Base-by-base conservation (phyloP, 306 rosid genomes). In the Arachis stenosperma region DNA sequence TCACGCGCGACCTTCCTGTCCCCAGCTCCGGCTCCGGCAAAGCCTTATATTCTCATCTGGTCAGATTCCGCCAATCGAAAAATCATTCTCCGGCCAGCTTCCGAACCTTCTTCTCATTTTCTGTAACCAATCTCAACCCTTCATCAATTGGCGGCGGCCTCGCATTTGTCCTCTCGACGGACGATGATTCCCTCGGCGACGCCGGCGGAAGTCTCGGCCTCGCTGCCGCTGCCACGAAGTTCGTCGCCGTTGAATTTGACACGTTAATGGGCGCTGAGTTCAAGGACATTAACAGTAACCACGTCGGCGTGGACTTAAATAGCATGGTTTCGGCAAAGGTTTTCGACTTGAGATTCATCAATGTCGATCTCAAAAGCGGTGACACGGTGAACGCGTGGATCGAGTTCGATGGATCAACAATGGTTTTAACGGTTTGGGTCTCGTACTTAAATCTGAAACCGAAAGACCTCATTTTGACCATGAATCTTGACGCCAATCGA, bases 401-500 rank as follows among this genome's bases (percentile, higher is more conserved):
- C 71, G 93, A 91, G 56, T 91, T 79, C 78, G 90, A 88, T 76
- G 96, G 96, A 64, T 73, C 82, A 37, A 73, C 74, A 12, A 71
- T 78, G 67, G 84, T 79, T 67, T 77, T 94, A 37, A 82, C 70
- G 66, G 75, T 94, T n/a, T 84, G 96, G 61, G 95, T 94, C 42
- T 94, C 97, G 30, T 91, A 94, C 63, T 91, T 97, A 11, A 94
- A 88, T 88, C 85, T 94, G 53, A 94, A 88, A 67, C 99, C 99
- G 1, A 76, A 75, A 67, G 88, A 87, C n/a, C 97, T 97, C 8
- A 69, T 94, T 11, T 69, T 94, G 74, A 75, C 92, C 2, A 68
- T 79, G 80, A 75, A 27, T 69, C 87, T 94, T 15, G 97, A 94
- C 55, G 90, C 82, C 51, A 91, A 81, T 69, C 86, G 55, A 83